Conservation (phyloP, 768 basidiomycete species). For the Mycena capillaripes region DNA sequence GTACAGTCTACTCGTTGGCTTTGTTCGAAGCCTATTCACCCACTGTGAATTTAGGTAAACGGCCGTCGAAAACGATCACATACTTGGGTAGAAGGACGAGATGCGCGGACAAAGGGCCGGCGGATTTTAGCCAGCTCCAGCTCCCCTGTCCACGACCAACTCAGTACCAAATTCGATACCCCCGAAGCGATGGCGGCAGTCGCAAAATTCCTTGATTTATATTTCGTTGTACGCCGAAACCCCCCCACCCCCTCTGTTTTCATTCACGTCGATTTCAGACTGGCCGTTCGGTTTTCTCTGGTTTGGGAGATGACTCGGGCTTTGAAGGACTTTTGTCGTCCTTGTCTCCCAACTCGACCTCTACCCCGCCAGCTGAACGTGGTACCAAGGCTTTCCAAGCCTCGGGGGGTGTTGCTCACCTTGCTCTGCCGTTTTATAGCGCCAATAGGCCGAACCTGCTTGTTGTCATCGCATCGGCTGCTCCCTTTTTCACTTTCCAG, state of each 20-base stretch:
- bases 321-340: conserved; percentile 8
- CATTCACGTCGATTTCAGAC: conserved; percentile 4
- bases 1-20: background rate
- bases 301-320: conserved; percentile 1
- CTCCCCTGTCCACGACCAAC: background rate
- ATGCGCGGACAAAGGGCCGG: background rate
- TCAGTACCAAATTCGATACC: background rate
- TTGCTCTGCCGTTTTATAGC: conserved; percentile 32
- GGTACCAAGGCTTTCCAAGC: background rate
- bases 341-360: background rate
- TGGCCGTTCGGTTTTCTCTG: conserved; percentile 13
- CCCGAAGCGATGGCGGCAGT: conserved; percentile 14
- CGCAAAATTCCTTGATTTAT: conserved; percentile 21
- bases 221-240: conserved; percentile 2
- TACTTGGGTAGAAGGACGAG: background rate
- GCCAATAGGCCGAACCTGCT: conserved; percentile 27
- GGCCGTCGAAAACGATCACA: conserved; percentile 3
- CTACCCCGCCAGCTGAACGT: background rate
- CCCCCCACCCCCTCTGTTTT: background rate
- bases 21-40: background rate
- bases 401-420: conserved; percentile 7
- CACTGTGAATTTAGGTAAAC: background rate
- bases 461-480: conserved; percentile 25
- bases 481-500: conserved; percentile 20
- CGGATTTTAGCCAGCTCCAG: conserved; percentile 12